phyloP scores from a whole-genome alignment of 108 stramenopile genomes.

The Nannochloropsis oceanica region DNA sequence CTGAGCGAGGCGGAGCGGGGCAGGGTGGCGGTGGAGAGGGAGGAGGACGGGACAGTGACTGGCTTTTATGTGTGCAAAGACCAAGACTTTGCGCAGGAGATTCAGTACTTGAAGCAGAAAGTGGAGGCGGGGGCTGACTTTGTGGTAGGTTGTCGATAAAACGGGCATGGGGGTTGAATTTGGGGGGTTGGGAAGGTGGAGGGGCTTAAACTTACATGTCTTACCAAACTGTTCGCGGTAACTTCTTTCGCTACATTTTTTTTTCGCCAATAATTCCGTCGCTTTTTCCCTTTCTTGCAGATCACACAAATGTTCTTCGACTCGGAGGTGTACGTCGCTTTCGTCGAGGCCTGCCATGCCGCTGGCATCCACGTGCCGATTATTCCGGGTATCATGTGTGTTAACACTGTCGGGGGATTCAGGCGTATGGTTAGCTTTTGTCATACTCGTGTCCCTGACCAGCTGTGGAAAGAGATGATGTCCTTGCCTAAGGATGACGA shows the following conservation, averaged over 20 bases:
- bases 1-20: conserved; percentile 61
- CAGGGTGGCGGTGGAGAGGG: conserved; percentile 53
- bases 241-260: conserved; percentile 16
- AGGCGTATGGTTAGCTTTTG: conserved; percentile 95
- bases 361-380: conserved; percentile 77
- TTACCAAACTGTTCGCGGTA: conserved; percentile 33
- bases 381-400: conserved; percentile 96
- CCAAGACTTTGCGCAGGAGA: conserved; percentile 85
- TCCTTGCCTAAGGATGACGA: not conserved
- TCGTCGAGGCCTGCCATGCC: conserved; percentile 70
- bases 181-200: too few species aligned
- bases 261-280: conserved; percentile 1
- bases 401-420: conserved; percentile 90
- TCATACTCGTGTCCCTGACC: conserved; percentile 84
- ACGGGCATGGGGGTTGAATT: not conserved
- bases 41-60: conserved; percentile 47
- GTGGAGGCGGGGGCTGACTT: conserved; percentile 74
- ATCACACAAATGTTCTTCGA: conserved; percentile 99
- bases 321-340: conserved; percentile 65
- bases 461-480: conserved; percentile 41
- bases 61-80: conserved; percentile 64
- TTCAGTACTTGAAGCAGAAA: conserved; percentile 91
- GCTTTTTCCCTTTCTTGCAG: conserved; percentile 41
- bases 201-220: not conserved
- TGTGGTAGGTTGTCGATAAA: not conserved